Conservation (phyloP, 164 flowering plant species). For the Amborella trichopoda region DNA sequence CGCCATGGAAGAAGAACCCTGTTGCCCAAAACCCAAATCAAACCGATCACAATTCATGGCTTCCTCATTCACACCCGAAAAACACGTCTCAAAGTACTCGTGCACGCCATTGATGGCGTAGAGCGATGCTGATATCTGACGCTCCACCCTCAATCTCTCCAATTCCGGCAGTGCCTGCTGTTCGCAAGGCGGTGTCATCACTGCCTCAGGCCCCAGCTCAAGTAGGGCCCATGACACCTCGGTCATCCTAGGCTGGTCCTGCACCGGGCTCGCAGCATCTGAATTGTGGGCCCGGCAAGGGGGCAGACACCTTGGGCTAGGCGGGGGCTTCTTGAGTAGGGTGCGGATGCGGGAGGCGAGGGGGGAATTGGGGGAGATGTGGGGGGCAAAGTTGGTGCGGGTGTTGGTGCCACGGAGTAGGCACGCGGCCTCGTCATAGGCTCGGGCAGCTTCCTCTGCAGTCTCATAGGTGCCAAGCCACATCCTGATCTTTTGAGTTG, state of each 20-base stretch:
- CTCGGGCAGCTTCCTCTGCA: conserved; percentile 75
- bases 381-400: conserved; percentile 61
- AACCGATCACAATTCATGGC: no score
- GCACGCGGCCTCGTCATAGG: conserved; percentile 88
- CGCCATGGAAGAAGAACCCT: not conserved
- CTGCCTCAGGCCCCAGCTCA: conserved; percentile 23
- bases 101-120: conserved; percentile 63
- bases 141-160: conserved; percentile 62
- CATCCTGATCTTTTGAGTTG: conserved; percentile 81
- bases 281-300: conserved; percentile 1
- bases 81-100: conserved; percentile 47
- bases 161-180: conserved; percentile 35
- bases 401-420: conserved; percentile 79
- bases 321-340: conserved; percentile 45
- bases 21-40: not conserved
- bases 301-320: conserved; percentile 6
- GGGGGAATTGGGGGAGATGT: conserved; percentile 53
- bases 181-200: conserved; percentile 4
- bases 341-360: conserved; percentile 56
- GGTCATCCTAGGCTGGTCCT: conserved; percentile 18
- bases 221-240: conserved; percentile 23
- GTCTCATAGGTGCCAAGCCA: conserved; percentile 89
- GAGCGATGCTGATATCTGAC: conserved; percentile 62
- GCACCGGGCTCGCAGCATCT: conserved; percentile 12
- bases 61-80: no score